These are phyloP conservation scores for Yarrowia keelungensis DNA, from an alignment of 805 yeast species.

Conservation along the genomic window DNA sequence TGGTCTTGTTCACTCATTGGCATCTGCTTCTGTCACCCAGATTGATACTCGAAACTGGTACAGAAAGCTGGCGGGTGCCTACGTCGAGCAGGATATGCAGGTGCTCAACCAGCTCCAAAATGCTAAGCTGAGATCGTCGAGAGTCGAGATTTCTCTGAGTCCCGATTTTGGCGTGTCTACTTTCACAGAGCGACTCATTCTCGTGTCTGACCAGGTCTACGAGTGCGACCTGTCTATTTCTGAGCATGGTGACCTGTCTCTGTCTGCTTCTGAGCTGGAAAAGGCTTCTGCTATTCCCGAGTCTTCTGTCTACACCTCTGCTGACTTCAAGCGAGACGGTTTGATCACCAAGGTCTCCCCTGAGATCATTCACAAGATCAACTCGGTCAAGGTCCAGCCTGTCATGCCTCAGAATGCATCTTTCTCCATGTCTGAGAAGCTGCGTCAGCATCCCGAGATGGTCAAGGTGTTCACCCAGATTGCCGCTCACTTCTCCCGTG, in stretches of 20 bases:
- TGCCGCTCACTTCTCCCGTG: conserved; percentile 43
- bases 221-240: conserved; percentile 17
- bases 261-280: conserved; percentile 1
- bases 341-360: neutral
- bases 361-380: conserved; percentile 14
- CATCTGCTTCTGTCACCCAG: neutral
- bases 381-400: conserved; percentile 10
- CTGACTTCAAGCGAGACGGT: neutral
- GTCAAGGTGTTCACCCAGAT: conserved; percentile 44
- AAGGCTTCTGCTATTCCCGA: neutral
- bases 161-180: conserved; percentile 3
- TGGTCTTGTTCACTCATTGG: conserved; percentile 7
- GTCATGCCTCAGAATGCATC: neutral
- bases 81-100: conserved; percentile 19
- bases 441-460: conserved; percentile 44
- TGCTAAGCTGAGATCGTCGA: conserved; percentile 8
- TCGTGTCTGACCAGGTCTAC: conserved; percentile 9
- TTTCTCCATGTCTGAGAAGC: conserved; percentile 42
- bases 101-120: conserved; percentile 2
- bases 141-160: neutral
- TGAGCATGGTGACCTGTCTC: conserved; percentile 14
- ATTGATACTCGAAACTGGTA: conserved; percentile 32
- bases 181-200: conserved; percentile 9
- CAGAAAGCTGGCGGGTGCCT: conserved; percentile 9
- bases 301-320: neutral